Evolutionary conservation across 2,329 filamentous ascomycete species (phyloP), one percentile per base, ranked within the genome.

Genomic region (Sarocladium strictum): DNA sequence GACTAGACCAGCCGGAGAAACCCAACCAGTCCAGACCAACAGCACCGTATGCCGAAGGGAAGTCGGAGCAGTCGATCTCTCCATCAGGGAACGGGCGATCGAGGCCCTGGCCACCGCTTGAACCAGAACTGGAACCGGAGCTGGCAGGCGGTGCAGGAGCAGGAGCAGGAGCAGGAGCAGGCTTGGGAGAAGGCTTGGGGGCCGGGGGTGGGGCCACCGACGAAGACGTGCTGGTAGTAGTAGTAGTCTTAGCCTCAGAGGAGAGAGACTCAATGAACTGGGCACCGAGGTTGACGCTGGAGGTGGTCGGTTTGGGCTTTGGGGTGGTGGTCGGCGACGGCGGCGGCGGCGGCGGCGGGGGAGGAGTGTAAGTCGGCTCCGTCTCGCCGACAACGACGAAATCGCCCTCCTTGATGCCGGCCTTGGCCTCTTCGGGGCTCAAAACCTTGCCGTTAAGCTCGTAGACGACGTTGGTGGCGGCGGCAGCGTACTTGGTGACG

Each of bases 1-100:
- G 78, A 65, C 91, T 90, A 60, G 82, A 84, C 86, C 85, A 99
- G 59, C 90, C 91, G 58, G 76, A 80, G 7, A 90, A 73, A 17
- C 79, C 77, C 24, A 92, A 78, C 77, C 87, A 93, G 54, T 78
- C 66, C 27, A 94, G 73, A 50, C 83, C 54, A 45, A 96, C 65
- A 1, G 92, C 87, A 62, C 94, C 94, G 65, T 95, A 97, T 0
- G 83, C 76, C 2, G 83, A 84, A 15, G 92, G 92, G 75, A 97
- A 96, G 1, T 76, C 66, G 58, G 69, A 72, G 74, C 94, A 97
- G 59, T 78, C 71, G 54, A 95, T 64, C 61, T 83, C 70, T 57
- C 89, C 89, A 69, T 86, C 86, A 12, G 87, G 88, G 77, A 97
- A 97, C 7, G 84, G 74, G 15, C 73, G 72, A 60, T 84, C 75